Percentiles rank a stretch among this genome's conserved stretches.
Conservation (phyloP, 768 basidiomycete genomes). For the Russula olivacea region DNA sequence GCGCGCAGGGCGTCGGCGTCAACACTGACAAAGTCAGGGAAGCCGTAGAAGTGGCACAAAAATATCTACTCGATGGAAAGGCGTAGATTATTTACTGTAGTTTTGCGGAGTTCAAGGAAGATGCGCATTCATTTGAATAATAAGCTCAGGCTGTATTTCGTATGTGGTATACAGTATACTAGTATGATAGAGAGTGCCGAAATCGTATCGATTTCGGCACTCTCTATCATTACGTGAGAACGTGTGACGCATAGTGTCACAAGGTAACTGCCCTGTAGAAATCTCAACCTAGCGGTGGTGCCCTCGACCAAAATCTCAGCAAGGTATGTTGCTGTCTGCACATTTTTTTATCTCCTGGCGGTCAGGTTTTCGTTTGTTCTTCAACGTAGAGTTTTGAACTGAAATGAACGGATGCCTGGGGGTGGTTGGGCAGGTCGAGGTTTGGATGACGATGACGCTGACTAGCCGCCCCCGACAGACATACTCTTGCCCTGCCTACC, state of each 20-base stretch:
- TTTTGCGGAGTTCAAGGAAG: neutral
- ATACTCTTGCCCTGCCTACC: constrained; percentile 25
- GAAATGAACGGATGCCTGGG: neutral
- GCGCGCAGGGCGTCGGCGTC: constrained; percentile 81
- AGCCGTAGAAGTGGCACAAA: constrained; percentile 53
- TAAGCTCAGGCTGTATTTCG: neutral
- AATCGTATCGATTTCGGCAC: no score
- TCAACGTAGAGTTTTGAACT: neutral
- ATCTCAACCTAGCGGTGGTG: neutral
- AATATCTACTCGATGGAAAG: constrained; percentile 18
- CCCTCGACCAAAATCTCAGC: constrained; percentile 7
- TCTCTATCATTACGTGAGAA: no score
- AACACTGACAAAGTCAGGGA: constrained; percentile 57
- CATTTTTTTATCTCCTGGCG: neutral
- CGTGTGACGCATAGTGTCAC: constrained; percentile 12
- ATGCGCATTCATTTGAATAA: no score
- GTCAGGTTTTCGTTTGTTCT: neutral
- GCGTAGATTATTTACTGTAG: neutral
- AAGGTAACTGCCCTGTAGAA: neutral
- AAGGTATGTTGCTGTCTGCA: constrained; percentile 11
- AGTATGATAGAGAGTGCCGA: neutral
- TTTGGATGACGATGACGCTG: constrained; percentile 22
- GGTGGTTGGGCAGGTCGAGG: constrained; percentile 22
- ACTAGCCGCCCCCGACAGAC: neutral
- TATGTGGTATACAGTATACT: neutral